Conservation (phyloP, 2,329 filamentous ascomycete species). For the Sclerotinia spermophila region DNA sequence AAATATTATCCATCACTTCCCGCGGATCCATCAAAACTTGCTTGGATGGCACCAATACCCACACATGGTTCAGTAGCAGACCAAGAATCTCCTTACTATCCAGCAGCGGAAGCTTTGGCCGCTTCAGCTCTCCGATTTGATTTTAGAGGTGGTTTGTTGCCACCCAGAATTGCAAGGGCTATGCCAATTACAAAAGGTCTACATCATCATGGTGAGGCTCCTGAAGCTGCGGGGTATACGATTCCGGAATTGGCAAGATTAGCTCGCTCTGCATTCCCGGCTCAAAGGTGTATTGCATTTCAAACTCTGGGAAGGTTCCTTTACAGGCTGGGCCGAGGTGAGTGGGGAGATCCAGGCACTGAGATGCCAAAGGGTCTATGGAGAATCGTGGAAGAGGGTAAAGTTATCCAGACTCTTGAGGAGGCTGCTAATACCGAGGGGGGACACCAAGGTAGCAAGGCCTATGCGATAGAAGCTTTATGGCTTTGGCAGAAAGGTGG, state of each 20-base stretch:
- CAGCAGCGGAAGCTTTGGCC: constrained; percentile 66
- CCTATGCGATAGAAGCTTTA: constrained; percentile 83
- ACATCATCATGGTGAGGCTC: constrained; percentile 90
- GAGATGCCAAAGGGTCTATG: constrained; percentile 77
- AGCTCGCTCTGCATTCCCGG: constrained; percentile 74
- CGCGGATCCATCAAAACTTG: constrained; percentile 77
- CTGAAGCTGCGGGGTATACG: constrained; percentile 92
- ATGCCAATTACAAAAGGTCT: constrained; percentile 77
- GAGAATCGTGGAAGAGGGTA: constrained; percentile 71
- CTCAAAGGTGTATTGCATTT: constrained; percentile 86
- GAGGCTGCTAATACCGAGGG: constrained; percentile 66
- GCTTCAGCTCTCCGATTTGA: constrained; percentile 82
- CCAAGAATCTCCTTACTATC: constrained; percentile 75
- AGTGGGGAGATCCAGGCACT: constrained; percentile 64
- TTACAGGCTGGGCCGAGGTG: constrained; percentile 73
- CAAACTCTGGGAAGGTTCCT: constrained; percentile 84
- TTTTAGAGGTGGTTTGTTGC: constrained; percentile 75
- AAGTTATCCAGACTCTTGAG: constrained; percentile 71
- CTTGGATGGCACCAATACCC: constrained; percentile 80
- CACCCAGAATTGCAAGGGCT: constrained; percentile 68
- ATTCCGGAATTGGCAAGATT: constrained; percentile 80
- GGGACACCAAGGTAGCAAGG: constrained; percentile 74
- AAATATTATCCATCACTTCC: constrained; percentile 93
- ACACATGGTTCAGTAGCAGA: constrained; percentile 62
- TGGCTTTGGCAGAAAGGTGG: constrained; percentile 63